Base-by-base conservation (phyloP, 176 grass and related monocot genomes). In the Eragrostis nindensis region DNA sequence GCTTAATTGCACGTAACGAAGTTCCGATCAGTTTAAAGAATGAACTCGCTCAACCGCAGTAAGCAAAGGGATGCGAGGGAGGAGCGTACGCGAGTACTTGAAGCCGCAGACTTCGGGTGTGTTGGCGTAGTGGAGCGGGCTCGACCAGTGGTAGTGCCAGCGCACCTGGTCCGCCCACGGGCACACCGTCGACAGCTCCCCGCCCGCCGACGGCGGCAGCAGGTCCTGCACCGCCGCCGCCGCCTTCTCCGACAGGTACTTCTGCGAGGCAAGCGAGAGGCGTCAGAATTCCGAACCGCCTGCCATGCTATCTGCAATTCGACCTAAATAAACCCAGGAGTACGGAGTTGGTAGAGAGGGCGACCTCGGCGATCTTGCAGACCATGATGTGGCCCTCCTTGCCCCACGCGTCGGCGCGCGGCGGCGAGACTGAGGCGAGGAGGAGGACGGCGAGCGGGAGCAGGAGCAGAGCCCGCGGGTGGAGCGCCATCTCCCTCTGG, bases 351-450 rank as follows among this genome's bases (percentile, higher is more conserved):
- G 25, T 10, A 26, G 53, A 27, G 21, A 7, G 26, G 11, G 46
- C 14, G 49, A 95, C 95, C 95, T 95, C 92, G 22, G 95, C 90
- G 44, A 98, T 91, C 70, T 95, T 91, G 92, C 95, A 95, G 74
- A 89, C 82, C 88, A 98, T 95, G 90, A 87, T 93, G 74, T 98
- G 95, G 25, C 95, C 92, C 79, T 98, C 84, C 83, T 98, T 98
- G 59, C 95, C 95, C 95, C 92, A 98, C 0, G 86, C 92, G 70
- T 86, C 67, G 11, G 84, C 44, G 39, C 21, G 76, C 29, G 83
- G 84, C 32, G 64, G 64, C n/a, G 77, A 75, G 36, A 71, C 71
- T 2, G 86, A 13, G 6, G 81, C 79, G 11, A 85, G 17, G 41
- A 98, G 54, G 22, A 89, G 7, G 27, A 89, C 4, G 44, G 32